Evolutionary conservation across 1,284 basidiomycete species (phyloP).

Genomic region (Heliocybe sulcata): DNA sequence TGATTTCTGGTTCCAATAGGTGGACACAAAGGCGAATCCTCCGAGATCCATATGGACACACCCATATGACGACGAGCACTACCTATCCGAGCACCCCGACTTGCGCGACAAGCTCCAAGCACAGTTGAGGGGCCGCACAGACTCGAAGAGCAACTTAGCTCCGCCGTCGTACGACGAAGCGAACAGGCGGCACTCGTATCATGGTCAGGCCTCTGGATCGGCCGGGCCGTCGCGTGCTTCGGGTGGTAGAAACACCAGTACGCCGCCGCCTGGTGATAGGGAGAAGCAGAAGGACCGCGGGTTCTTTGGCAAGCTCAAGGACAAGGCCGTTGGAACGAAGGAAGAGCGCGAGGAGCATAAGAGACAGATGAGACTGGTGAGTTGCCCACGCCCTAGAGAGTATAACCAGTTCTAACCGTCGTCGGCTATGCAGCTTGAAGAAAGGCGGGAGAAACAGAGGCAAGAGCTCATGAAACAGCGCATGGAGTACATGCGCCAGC

Average conservation of each 20-base stretch:
- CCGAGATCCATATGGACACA: constrained; percentile 66
- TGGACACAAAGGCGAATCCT: constrained; percentile 60
- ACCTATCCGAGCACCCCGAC: constrained; percentile 48
- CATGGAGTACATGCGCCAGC: constrained; percentile 17
- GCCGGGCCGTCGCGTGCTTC: not conserved
- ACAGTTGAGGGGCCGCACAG: not conserved
- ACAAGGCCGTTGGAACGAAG: constrained; percentile 54
- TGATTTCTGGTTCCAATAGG: constrained; percentile 24
- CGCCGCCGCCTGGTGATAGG: not conserved
- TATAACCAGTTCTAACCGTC: constrained; percentile 3
- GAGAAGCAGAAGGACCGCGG: constrained; percentile 26
- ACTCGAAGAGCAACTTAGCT: constrained; percentile 10
- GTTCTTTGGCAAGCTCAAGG: constrained; percentile 52
- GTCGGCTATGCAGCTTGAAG: constrained; percentile 12
- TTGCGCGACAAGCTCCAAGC: constrained; percentile 26
- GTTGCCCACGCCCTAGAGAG: constrained; percentile 10
- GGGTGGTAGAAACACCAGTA: not conserved
- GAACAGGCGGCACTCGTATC: not conserved
- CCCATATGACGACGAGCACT: constrained; percentile 62
- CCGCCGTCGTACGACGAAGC: constrained; percentile 4
- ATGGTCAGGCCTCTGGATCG: not conserved
- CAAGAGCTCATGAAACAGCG: constrained; percentile 12
- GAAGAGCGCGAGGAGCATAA: constrained; percentile 52
- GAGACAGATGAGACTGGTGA: constrained; percentile 26
- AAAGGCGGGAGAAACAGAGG: constrained; percentile 20